Conservation (phyloP, 2,329 filamentous ascomycete genomes). For the Fusarium siculi region DNA sequence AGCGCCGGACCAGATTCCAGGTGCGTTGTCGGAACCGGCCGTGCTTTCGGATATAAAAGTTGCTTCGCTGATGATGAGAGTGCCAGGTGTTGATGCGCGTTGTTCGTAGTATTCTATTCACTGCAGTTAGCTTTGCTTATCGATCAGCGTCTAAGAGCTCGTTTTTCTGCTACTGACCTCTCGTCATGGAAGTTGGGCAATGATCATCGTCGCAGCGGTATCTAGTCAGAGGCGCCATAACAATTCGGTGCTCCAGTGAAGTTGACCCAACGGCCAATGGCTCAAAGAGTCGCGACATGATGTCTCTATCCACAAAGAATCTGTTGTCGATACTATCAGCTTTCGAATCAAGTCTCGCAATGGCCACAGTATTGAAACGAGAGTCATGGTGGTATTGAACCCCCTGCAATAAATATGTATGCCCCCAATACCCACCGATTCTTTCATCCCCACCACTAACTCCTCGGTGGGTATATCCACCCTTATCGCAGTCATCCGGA, state of each 20-base stretch:
- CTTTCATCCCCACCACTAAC: background rate
- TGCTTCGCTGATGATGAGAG: background rate
- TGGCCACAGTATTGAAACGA: background rate
- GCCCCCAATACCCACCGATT: background rate
- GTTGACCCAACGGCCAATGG: background rate
- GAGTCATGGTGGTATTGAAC: background rate
- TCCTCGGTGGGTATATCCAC: background rate
- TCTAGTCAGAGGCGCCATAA: background rate
- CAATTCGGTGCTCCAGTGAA: background rate
- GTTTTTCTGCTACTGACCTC: fast-evolving
- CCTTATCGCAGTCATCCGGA: background rate
- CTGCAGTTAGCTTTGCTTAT: fast-evolving
- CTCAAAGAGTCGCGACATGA: background rate
- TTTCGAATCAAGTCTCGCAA: no score
- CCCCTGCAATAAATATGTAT: background rate
- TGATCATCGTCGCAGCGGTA: background rate
- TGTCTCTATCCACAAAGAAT: background rate
- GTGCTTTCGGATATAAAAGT: background rate
- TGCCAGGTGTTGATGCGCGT: background rate
- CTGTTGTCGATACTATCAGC: fast-evolving
- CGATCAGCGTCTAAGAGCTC: fast-evolving
- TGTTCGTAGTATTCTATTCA: background rate
- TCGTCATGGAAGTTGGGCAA: background rate
- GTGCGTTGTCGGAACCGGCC: background rate
- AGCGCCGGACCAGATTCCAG: background rate